Evolutionary conservation across 805 yeast genomes (phyloP), one percentile per base, ranked within the genome.

Genomic region (Brettanomyces naardenensis): DNA sequence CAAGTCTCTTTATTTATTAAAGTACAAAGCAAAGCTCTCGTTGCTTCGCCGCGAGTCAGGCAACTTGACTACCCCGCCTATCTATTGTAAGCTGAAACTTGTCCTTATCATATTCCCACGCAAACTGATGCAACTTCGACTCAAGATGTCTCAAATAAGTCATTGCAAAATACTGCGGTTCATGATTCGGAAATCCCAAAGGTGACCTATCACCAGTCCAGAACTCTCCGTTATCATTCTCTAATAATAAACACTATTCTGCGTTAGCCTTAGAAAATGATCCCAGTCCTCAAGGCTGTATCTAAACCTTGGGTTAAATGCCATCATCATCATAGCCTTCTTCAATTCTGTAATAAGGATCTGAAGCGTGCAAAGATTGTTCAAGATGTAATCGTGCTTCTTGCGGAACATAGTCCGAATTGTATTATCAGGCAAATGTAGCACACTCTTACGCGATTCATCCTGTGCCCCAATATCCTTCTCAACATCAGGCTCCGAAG

Each of bases 151-250:
- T 48, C 27, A 57, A 19, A 37, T 52, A 52, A 33, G 52, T 53
- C 33, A 50, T 44, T 1, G 54, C 37, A 26, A 83, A 69, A 48
- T 73, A 83, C 40, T 75, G 73, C 0, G 88, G 77, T 52, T 86
- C 88, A 45, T 69, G 71, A 28, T 81, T 61, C 0, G 92, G 92
- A 39, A 70, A 73, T 32, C 81, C 65, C 30, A 86, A 59, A 0
- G 95, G 95, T 1, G 88, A 78, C 1, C 58, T 50, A 2, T 75
- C 75, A 6, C 80, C 67, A 2, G 85, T 46, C 95, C 95, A 86
- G 50, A 64, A 79, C 31, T 61, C 54, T 3, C 53, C 47, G 18
- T 55, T 37, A 2, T 49, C 42, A 1, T 33, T 33, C 17, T 23
- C 19, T n/a, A 22, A 9, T 22, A 11, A 10, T 40, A 44, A 0